Evolutionary conservation across 805 yeast species (phyloP).

Genomic region (Metschnikowia anglica): DNA sequence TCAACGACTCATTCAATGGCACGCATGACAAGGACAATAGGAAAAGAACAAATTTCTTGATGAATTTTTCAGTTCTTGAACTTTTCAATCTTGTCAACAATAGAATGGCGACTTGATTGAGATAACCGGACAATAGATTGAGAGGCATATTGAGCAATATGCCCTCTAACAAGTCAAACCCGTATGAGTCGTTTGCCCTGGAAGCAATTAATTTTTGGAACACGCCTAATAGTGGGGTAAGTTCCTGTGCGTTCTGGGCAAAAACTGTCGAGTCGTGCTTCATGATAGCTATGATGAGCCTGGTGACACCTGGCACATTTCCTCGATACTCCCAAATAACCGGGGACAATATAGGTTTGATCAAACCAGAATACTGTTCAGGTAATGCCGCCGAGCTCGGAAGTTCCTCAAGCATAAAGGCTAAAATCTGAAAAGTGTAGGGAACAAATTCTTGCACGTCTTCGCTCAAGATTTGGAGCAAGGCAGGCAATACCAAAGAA

Average conservation of each 20-base stretch:
- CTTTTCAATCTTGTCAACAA: constrained; percentile 77
- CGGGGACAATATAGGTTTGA: constrained; percentile 86
- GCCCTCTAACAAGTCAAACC: constrained; percentile 78
- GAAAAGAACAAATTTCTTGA: constrained; percentile 67
- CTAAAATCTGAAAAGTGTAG: constrained; percentile 85
- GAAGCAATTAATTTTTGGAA: constrained; percentile 91
- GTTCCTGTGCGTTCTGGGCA: constrained; percentile 31
- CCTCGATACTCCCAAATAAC: constrained; percentile 90
- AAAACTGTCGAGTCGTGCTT: constrained; percentile 46
- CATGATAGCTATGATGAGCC: constrained; percentile 70
- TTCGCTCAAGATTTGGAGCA: constrained; percentile 65
- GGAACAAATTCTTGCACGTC: constrained; percentile 96
- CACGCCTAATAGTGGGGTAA: constrained; percentile 89
- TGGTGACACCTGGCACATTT: constrained; percentile 87
- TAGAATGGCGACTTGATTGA: constrained; percentile 72
- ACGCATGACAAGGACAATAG: constrained; percentile 51
- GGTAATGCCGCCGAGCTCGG: constrained; percentile 58
- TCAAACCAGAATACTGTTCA: constrained; percentile 57
- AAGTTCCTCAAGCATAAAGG: constrained; percentile 66
- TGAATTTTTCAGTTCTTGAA: constrained; percentile 78
- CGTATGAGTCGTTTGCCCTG: constrained; percentile 72
- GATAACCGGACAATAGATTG: constrained; percentile 47
- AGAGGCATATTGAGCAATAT: constrained; percentile 61
- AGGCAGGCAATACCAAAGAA: constrained; percentile 59
- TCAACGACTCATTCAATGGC: constrained; percentile 25